phyloP scores from a whole-genome alignment of 305 asterid species.

The Coffea humblotiana region DNA sequence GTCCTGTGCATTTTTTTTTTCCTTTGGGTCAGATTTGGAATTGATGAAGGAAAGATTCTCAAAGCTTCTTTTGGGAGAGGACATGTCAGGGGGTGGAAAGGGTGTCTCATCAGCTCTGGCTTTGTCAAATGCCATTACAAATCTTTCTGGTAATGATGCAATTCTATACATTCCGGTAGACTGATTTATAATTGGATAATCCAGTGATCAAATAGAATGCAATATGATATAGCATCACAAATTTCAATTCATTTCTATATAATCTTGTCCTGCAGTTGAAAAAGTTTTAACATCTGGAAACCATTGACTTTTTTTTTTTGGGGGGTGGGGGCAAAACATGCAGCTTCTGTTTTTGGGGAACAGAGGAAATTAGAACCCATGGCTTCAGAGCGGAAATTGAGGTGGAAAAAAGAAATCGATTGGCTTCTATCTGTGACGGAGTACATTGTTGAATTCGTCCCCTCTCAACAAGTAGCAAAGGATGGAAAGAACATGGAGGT shows the following conservation, averaged over 20 bases:
- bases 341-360: conserved; percentile 89
- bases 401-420: conserved; percentile 79
- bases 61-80: conserved; percentile 80
- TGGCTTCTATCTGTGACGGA: conserved; percentile 82
- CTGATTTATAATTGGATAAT: not conserved
- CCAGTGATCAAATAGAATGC: not conserved
- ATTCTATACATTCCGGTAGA: not conserved
- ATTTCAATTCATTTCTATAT: not conserved
- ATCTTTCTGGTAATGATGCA: conserved; percentile 64
- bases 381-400: conserved; percentile 58
- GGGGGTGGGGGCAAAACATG: conserved; percentile 3
- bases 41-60: conserved; percentile 76
- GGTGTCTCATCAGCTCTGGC: conserved; percentile 92
- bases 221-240: not conserved
- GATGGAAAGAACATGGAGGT: conserved; percentile 84
- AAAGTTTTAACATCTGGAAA: not conserved
- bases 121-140: conserved; percentile 78
- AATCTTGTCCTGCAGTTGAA: not conserved
- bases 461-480: conserved; percentile 63
- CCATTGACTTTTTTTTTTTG: not conserved
- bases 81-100: conserved; percentile 91
- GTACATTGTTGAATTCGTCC: conserved; percentile 75
- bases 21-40: conserved; percentile 51
- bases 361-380: conserved; percentile 75
- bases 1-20: not conserved